Percentiles rank a stretch among this genome's conserved stretches.
phyloP scores from a whole-genome alignment of 441 rosid genomes.

The Euphorbia celastroides region DNA sequence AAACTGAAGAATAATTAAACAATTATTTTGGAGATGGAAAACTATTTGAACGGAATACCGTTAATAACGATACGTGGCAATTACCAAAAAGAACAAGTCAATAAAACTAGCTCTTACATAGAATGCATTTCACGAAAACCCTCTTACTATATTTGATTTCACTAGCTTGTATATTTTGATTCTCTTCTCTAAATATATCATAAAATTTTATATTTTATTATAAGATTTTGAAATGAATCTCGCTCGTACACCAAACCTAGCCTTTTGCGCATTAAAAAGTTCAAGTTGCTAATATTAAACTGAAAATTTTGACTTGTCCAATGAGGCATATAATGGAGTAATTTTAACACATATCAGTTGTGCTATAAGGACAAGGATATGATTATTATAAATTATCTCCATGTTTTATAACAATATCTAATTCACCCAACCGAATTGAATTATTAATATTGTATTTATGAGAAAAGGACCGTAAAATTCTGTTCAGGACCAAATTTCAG shows the following conservation, averaged over 20 bases:
- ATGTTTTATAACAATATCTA: too few relatives aligned
- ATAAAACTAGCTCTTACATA: too few relatives aligned
- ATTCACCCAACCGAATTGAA: too few relatives aligned
- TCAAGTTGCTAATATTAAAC: background rate
- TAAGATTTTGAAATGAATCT: background rate
- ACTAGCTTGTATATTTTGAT: background rate
- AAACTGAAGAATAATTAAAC: too few relatives aligned
- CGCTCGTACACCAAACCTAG: background rate
- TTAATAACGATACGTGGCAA: too few relatives aligned
- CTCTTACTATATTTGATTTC: background rate
- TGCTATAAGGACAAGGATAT: too few relatives aligned
- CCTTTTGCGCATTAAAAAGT: background rate
- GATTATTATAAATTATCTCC: too few relatives aligned
- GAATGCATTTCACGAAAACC: too few relatives aligned
- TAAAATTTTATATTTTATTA: background rate
- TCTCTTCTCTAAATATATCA: background rate
- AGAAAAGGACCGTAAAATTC: background rate
- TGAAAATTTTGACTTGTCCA: background rate
- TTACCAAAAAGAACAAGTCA: too few relatives aligned
- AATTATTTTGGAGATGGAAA: too few relatives aligned
- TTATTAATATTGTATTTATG: too few relatives aligned
- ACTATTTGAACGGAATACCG: too few relatives aligned
- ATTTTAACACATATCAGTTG: background rate
- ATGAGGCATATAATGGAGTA: background rate
- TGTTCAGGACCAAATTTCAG: background rate